Conservation (phyloP, 1,284 basidiomycete genomes). For the Ceratobasidium sp. region DNA sequence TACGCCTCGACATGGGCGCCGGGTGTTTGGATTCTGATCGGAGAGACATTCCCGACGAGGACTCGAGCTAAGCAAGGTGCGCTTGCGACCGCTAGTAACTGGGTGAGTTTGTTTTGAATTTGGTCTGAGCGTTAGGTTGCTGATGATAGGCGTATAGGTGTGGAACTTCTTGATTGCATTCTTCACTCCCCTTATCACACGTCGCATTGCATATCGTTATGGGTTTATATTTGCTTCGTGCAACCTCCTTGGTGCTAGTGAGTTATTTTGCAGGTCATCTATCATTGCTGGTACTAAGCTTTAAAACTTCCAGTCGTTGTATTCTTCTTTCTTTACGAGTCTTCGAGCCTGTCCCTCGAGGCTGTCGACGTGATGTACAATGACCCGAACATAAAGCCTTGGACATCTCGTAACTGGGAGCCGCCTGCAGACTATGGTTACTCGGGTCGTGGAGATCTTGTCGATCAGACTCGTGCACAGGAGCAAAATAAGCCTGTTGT, state of each 20-base stretch:
- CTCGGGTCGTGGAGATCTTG: slow-evolving; percentile 26
- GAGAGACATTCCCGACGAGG: slow-evolving; percentile 79
- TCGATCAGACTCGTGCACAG: slow-evolving; percentile 28
- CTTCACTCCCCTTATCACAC: slow-evolving; percentile 75
- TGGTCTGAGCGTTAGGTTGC: neutral
- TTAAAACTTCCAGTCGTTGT: slow-evolving; percentile 60
- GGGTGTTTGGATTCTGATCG: slow-evolving; percentile 78
- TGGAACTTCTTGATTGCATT: slow-evolving; percentile 79
- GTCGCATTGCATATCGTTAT: slow-evolving; percentile 69
- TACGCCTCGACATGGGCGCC: slow-evolving; percentile 82
- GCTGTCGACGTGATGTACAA: slow-evolving; percentile 81
- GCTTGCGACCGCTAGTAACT: slow-evolving; percentile 73
- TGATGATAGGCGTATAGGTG: slow-evolving; percentile 8
- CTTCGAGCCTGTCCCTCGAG: slow-evolving; percentile 74
- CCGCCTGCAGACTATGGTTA: slow-evolving; percentile 47
- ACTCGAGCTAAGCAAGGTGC: slow-evolving; percentile 81
- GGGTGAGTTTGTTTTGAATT: slow-evolving; percentile 47
- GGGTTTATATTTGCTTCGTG: slow-evolving; percentile 64
- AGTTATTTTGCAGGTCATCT: neutral
- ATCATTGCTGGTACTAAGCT: neutral
- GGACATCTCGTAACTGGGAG: slow-evolving; percentile 64
- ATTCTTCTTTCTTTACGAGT: slow-evolving; percentile 82
- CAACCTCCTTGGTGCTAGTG: slow-evolving; percentile 65
- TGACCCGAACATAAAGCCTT: slow-evolving; percentile 72
- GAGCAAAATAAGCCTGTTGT: slow-evolving; percentile 36